Evolutionary conservation across 495 filamentous ascomycete genomes (phyloP).

Genomic region (Aspergillus diversus): DNA sequence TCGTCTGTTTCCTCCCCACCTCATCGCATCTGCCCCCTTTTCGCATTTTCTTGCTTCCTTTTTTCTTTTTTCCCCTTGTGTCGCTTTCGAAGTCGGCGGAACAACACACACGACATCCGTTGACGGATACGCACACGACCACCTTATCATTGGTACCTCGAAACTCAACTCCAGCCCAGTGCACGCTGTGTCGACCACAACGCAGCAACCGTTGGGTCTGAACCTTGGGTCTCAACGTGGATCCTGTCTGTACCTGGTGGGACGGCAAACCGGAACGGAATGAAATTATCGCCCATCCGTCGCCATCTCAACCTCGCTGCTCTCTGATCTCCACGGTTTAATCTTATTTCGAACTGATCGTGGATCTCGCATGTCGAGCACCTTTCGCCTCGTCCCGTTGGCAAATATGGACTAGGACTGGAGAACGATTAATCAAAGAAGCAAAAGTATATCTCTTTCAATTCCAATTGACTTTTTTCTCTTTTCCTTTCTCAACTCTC

Average conservation of each 20-base stretch:
- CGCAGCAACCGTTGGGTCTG: slow-evolving; percentile 17
- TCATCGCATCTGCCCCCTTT: slow-evolving; percentile 3
- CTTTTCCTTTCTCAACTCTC: slow-evolving; percentile 3
- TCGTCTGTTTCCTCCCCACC: slow-evolving; percentile 2
- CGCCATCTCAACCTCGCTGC: slow-evolving; percentile 12
- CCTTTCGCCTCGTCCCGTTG: not conserved
- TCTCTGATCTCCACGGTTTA: not conserved
- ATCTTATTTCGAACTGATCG: not conserved
- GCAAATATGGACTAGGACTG: slow-evolving; percentile 6
- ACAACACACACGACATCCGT: slow-evolving; percentile 1
- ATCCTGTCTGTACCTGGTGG: slow-evolving; percentile 21
- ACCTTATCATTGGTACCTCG: slow-evolving; percentile 1
- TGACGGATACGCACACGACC: slow-evolving; percentile 5
- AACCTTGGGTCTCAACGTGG: slow-evolving; percentile 30
- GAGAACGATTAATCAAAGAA: not conserved
- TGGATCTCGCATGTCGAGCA: slow-evolving; percentile 3
- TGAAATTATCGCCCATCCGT: slow-evolving; percentile 18
- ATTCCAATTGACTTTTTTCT: not conserved
- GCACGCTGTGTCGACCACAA: not conserved
- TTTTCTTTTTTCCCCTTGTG: slow-evolving; percentile 6
- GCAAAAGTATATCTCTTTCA: not conserved
- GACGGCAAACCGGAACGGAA: slow-evolving; percentile 21
- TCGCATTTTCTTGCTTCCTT: slow-evolving; percentile 1
- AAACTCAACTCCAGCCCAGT: slow-evolving; percentile 5
- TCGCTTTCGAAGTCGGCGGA: not conserved